These are phyloP conservation scores for Drechslerella dactyloides DNA, from an alignment of 2,329 filamentous ascomycete species.

Conservation along the genomic window DNA sequence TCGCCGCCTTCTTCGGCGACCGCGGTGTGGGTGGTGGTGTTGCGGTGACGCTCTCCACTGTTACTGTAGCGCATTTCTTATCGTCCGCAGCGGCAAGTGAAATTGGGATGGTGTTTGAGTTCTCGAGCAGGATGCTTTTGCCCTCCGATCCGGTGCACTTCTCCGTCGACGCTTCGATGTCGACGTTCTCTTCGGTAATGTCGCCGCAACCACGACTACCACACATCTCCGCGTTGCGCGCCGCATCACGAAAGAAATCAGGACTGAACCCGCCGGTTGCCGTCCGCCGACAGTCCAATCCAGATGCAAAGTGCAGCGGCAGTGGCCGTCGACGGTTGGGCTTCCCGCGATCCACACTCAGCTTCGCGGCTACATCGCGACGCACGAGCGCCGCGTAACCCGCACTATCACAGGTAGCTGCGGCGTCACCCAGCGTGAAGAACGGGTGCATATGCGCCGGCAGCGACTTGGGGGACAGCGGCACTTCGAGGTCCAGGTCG, in stretches of 20 bases:
- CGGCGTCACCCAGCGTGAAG: background rate
- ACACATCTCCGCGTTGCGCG: background rate
- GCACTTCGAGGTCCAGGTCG: background rate
- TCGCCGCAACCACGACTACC: background rate
- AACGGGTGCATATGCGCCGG: background rate
- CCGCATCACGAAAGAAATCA: too few species aligned
- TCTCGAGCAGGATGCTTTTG: background rate
- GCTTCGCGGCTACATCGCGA: slow-evolving; percentile 1
- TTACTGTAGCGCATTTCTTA: too few species aligned
- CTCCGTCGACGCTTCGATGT: background rate
- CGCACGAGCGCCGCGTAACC: too few species aligned
- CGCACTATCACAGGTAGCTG: background rate
- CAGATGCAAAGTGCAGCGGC: background rate
- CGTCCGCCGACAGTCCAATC: background rate
- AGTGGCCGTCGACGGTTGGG: slow-evolving; percentile 17
- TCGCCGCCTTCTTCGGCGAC: too few species aligned
- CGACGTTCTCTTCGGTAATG: background rate
- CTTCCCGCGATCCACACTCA: slow-evolving; percentile 7
- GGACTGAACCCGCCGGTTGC: too few species aligned
- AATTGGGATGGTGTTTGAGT: background rate
- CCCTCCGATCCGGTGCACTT: background rate
- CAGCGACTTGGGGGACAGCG: slow-evolving; percentile 12
- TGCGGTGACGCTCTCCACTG: too few species aligned
- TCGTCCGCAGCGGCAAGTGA: too few species aligned
- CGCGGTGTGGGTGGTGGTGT: too few species aligned